Evolutionary conservation across 2,329 filamentous ascomycete genomes (phyloP), one percentile per base, ranked within the genome.

Genomic region (Penicillium sp.): DNA sequence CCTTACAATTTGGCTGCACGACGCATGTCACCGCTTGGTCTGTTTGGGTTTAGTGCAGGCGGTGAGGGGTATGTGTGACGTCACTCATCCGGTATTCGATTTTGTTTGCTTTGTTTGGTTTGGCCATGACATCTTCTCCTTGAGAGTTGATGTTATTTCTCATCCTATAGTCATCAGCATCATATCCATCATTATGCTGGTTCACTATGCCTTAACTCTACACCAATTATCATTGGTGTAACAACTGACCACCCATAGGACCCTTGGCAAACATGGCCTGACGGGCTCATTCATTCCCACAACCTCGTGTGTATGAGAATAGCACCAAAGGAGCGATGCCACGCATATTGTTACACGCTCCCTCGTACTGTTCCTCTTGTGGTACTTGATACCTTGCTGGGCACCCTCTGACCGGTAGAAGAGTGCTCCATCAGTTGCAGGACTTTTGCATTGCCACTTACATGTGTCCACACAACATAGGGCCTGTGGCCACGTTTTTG

Each of bases 401-500:
- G 69, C 65, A 0, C 69, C 69, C 58, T 79, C 76, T 57, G 78
- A 73, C 13, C 70, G 68, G 57, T 78, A 77, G 64, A 79, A 78
- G 65, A 79, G 78, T 32, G 76, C 72, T 75, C 44, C 40, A 50
- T 7, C 46, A 50, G 16, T 32, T 12, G 4, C 21, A 32, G 18
- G n/a, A 16, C 21, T 27, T 16, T 6, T 50, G 21, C 40, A 13
- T 16, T 12, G 41, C 25, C 23, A 34, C 66, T 68, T 67, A 71
- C 76, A 76, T 0, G 82, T 85, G 6, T 72, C 80, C 32, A 25
- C 29, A 23, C 44, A 34, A 34, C 4, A 81, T 85, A 0, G 82
- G 82, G 0, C 81, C 81, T 0, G 80, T 80, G 80, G 79, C 78
- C 16, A 83, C 68, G 12, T 74, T 75, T 59, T 84, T 83, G 29